Evolutionary conservation across 2,329 filamentous ascomycete genomes (phyloP), one percentile per base, ranked within the genome.

Genomic region (Fusarium compactum): DNA sequence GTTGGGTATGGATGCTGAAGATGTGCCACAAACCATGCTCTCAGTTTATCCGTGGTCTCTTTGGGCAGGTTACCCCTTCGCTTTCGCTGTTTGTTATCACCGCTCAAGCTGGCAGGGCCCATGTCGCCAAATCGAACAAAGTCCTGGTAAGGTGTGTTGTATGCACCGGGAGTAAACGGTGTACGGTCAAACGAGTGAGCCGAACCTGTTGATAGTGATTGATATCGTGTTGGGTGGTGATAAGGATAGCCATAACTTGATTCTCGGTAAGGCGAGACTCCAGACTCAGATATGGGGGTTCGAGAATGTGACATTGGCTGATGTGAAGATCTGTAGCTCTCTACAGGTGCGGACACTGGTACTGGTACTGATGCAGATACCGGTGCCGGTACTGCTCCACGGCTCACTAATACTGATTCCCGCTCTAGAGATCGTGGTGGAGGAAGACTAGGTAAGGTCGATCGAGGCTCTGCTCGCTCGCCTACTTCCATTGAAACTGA

Each of bases 21-120:
- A 78, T 96, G 92, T n/a, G 86, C 85, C 54, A 90, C 81, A 71
- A 97, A 95, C 94, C 94, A 97, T 1, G 88, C 84, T 57, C 92
- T 89, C 43, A 97, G 84, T 71, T 92, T 90, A 77, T 95, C 92
- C 0, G 94, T 97, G 0, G 93, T 93, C 58, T 94, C 92, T 77
- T 97, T 97, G n/a, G 94, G 94, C 5, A 97, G 84, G 76, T 97
- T 97, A 2, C 94, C 94, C 41, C 94, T 87, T 55, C 94, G 86
- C 78, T 89, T 90, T 32, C 88, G 82, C 70, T 85, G 85, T 77
- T 86, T 88, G 62, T 76, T 81, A 60, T 87, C 85, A 4, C 77
- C 80, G 20, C 76, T 78, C 57, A 80, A 71, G 10, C 78, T 78
- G 69, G 79, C 78, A 15, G 76, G 70, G n/a, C 81, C 78, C 52